These are phyloP conservation scores for Geotrichum australiense DNA, from an alignment of 1,139 yeast species.

Conservation along the genomic window DNA sequence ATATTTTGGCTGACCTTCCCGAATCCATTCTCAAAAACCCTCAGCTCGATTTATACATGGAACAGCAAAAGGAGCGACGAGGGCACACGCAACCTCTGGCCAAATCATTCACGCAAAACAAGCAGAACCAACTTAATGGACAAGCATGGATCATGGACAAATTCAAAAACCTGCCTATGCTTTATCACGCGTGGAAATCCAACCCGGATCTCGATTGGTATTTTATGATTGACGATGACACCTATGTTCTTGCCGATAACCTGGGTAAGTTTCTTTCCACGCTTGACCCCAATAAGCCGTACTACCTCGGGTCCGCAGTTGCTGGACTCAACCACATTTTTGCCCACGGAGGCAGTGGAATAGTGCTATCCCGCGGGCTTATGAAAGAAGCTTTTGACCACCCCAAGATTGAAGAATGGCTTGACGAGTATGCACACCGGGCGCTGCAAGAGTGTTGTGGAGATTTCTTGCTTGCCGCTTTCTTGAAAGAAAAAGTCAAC, in stretches of 20 bases:
- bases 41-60: conserved; percentile 15
- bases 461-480: conserved; percentile 33
- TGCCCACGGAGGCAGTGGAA: conserved; percentile 35
- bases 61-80: conserved; percentile 16
- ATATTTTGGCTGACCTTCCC: conserved; percentile 28
- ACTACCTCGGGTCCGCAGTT: conserved; percentile 27
- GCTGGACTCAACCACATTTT: conserved; percentile 25
- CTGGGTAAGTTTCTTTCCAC: conserved; percentile 26
- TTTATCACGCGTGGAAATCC: conserved; percentile 31
- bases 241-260: conserved; percentile 31
- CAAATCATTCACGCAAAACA: conserved; percentile 3
- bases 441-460: conserved; percentile 33
- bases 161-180: conserved; percentile 37
- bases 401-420: conserved; percentile 21
- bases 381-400: conserved; percentile 22
- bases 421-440: conserved; percentile 25
- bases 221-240: conserved; percentile 36
- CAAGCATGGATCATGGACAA: conserved; percentile 36
- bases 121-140: conserved; percentile 12
- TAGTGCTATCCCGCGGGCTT: conserved; percentile 16
- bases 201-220: conserved; percentile 34
- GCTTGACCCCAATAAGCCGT: conserved; percentile 27
- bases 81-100: conserved; percentile 8
- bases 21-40: conserved; percentile 9
- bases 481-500: conserved; percentile 22